Conservation (phyloP, 2,329 filamentous ascomycete species). For the Trichoderma koningiopsis region DNA sequence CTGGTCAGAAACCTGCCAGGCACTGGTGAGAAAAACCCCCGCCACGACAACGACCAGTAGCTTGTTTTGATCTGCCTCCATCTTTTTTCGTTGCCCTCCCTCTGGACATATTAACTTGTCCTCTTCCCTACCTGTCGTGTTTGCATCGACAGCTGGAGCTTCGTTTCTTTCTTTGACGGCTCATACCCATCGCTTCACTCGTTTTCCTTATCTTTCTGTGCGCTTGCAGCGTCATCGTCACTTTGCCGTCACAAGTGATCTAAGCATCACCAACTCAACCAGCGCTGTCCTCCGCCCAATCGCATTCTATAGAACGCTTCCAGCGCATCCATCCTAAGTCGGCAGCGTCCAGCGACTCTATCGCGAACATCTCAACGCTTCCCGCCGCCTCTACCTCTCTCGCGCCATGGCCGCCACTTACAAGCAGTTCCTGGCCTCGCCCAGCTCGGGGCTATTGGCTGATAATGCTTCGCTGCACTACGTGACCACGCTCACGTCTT, state of each 20-base stretch:
- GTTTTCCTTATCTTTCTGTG: conserved; percentile 7
- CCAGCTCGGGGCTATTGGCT: conserved; percentile 64
- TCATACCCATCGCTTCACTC: conserved; percentile 5
- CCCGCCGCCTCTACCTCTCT: not conserved
- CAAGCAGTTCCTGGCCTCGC: conserved; percentile 70
- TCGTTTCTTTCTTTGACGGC: conserved; percentile 18
- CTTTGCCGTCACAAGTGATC: conserved; percentile 1
- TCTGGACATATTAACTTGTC: conserved; percentile 11
- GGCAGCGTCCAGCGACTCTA: conserved; percentile 12
- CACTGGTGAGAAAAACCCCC: not conserved
- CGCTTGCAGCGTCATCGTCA: conserved; percentile 4
- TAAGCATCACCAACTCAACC: not conserved
- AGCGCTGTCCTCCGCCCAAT: not conserved
- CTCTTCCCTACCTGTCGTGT: conserved; percentile 21
- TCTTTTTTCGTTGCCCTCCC: not conserved
- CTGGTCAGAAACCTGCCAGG: conserved; percentile 1
- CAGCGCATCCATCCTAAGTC: not conserved
- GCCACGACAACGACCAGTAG: conserved; percentile 1
- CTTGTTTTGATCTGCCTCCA: conserved; percentile 24
- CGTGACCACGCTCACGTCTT: conserved; percentile 80
- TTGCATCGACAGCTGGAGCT: not conserved
- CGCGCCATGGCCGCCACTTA: conserved; percentile 56
- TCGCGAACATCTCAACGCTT: not conserved
- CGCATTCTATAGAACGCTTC: not conserved
- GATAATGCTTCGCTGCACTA: conserved; percentile 76